Evolutionary conservation across 176 grass and related monocot genomes (phyloP), one percentile per base, ranked within the genome.

Genomic region (Poa annua): DNA sequence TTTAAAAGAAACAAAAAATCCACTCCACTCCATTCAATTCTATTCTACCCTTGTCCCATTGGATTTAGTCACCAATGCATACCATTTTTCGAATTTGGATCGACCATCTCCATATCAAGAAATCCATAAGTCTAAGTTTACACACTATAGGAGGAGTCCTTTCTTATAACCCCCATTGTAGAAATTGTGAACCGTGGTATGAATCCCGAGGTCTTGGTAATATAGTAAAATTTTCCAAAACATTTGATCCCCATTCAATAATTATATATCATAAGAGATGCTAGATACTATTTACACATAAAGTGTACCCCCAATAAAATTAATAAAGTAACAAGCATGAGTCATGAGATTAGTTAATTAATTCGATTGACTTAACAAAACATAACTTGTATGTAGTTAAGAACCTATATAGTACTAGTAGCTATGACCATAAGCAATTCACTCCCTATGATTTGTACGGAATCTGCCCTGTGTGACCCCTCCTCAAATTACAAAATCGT

Each of bases 41-140:
- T 75, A 56, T 45, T 55, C 11, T 10, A 35, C 22, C 17, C 10
- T 62, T 80, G 26, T 44, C 25, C 29, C 48, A 79, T 72, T 52
- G 16, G 7, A 14, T 62, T 76, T 79, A 39, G 53, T 51, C 66
- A 62, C 77, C 59, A 48, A 62, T 51, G 5, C 5, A 61, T 72
- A 51, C 16, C 42, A 62, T 71, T 4, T 71, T 20, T 66, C 41
- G 76, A 33, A 86, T 71, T 52, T 55, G 15, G 32, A 45, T 55
- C 21, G 16, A 67, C 47, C 47, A 66, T 84, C n/a, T 59, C 52
- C n/a, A 44, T 38, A 26, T 80, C 7, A 80, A 66, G 26, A 49
- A 66, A 69, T 36, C 17, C 9, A 4, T 36, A 12, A 22, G 0
- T 39, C 68, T 69, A 55, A 26, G n/a, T 53, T 22, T 25, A 26